A percentile compares a stretch with the other conserved stretches of the same genome.
These are phyloP conservation scores for Asterochloris erici DNA, from an alignment of 139 green algal species.

Conservation along the genomic window DNA sequence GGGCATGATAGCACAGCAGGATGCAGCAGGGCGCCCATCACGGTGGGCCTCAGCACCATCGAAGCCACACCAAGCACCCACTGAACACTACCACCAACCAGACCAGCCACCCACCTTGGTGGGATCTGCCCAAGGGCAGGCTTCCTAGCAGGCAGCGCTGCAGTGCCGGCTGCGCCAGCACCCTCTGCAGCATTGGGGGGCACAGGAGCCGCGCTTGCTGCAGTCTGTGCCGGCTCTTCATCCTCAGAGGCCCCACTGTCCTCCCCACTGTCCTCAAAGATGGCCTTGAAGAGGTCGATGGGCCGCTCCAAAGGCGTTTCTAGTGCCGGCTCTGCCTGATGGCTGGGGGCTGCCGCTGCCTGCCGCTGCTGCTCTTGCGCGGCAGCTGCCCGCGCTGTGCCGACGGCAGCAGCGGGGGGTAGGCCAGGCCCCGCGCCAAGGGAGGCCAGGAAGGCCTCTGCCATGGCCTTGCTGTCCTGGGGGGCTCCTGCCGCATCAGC, in stretches of 20 bases:
- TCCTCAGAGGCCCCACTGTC: neutral
- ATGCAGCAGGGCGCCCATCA: no score
- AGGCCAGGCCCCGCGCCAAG: conserved; percentile 13
- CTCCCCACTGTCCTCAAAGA: conserved; percentile 74
- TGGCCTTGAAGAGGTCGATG: conserved; percentile 82
- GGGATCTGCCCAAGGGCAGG: no score
- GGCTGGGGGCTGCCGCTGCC: neutral
- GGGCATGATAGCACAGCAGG: no score
- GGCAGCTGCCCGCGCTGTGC: neutral
- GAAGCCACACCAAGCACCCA: no score
- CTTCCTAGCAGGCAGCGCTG: neutral
- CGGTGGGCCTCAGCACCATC: no score
- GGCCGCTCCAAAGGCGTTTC: conserved; percentile 42
- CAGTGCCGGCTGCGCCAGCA: neutral
- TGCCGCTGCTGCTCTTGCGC: neutral
- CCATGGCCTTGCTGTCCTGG: conserved; percentile 20
- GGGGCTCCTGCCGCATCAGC: conserved; percentile 1
- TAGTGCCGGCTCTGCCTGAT: neutral
- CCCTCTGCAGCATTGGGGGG: neutral
- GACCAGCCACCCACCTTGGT: no score
- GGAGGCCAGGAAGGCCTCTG: conserved; percentile 41
- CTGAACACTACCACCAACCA: no score
- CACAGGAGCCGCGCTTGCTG: neutral
- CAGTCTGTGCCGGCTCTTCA: conserved; percentile 2
- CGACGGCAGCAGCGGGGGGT: neutral